Base-by-base conservation (phyloP, 352 stramenopile genomes). In the Phytophthora quininea region DNA sequence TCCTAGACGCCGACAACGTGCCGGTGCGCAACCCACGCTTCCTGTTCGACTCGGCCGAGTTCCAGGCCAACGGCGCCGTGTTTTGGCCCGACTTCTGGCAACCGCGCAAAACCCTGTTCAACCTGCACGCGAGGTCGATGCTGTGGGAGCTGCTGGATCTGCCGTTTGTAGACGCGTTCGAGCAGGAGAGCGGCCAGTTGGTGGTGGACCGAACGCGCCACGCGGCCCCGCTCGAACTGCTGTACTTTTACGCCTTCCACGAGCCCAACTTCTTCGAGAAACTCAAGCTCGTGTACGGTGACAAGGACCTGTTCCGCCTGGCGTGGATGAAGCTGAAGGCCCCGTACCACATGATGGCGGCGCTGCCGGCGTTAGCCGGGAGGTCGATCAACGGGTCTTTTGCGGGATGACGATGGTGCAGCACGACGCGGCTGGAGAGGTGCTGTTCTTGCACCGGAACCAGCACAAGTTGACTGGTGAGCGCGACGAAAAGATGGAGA, bases 31-130 rank as follows among this genome's bases (percentile, higher is more conserved):
- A 90, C 32, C 81, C 81, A 19, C 79, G 54, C 8, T 86, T 82
- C 15, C 54, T 90, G 19, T 90, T 90, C 67, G 27, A 62, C 2
- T 58, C 57, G 0, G 15, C 38, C 0, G 72, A 81, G 51, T 88
- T 84, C 33, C 37, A 57, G 27, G 46, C 49, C 2, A 76, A 67
- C 0, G 80, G 82, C 6, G 80, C 82, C 8, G 29, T 92, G 0
- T 89, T 92, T 51, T 92, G 82, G 82, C 83, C 83, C 1, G 83
- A 91, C 45, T 89, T 89, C 49, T 91, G 76, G 79, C 81, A 90
- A 40, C 77, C 79, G 8, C 54, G 33, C 27, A 67, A 73, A 49
- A 82, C 79, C 1, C 75, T 88, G 27, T 89, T 88, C 59, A 89
- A 89, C 61, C 47, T 89, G 15, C 74, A 89, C 40, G 66, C 70